A percentile compares a stretch with the other conserved stretches of the same genome.
phyloP scores from a whole-genome alignment of 768 basidiomycete genomes.

The Tricholoma hemisulphureum region DNA sequence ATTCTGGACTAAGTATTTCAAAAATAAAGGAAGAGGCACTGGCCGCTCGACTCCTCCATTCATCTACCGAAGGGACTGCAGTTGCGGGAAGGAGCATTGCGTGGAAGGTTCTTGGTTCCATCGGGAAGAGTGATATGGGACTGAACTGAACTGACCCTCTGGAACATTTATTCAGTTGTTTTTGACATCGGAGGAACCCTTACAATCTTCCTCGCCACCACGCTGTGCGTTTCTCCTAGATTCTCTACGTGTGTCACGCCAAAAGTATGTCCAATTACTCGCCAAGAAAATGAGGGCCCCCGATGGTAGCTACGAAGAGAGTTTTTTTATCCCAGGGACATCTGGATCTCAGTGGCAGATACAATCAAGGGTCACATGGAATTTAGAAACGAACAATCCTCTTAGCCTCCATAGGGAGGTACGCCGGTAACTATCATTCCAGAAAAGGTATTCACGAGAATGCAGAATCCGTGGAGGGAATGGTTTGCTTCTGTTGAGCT shows the following conservation, averaged over 20 bases:
- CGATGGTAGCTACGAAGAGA: conserved; percentile 80
- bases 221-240: conserved; percentile 35
- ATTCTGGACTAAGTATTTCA: conserved; percentile 51
- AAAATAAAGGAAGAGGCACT: conserved; percentile 68
- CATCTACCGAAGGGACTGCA: conserved; percentile 40
- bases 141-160: conserved; percentile 18
- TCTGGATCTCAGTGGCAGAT: conserved; percentile 31
- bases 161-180: conserved; percentile 56
- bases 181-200: conserved; percentile 62
- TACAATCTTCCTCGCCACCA: conserved; percentile 48
- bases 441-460: neutral
- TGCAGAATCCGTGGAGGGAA: conserved; percentile 91
- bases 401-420: conserved; percentile 79
- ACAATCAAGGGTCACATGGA: conserved; percentile 29
- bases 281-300: conserved; percentile 77
- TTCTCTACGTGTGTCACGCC: conserved; percentile 50
- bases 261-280: conserved; percentile 55
- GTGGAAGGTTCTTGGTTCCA: conserved; percentile 66
- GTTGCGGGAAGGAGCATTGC: conserved; percentile 76
- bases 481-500: conserved; percentile 92
- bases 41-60: conserved; percentile 54
- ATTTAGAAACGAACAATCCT: conserved; percentile 76
- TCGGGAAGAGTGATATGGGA: conserved; percentile 9
- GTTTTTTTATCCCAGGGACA: conserved; percentile 56
- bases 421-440: conserved; percentile 12